Evolutionary conservation across 495 filamentous ascomycete species (phyloP).

Genomic region (Trichoderma orchidacearum): DNA sequence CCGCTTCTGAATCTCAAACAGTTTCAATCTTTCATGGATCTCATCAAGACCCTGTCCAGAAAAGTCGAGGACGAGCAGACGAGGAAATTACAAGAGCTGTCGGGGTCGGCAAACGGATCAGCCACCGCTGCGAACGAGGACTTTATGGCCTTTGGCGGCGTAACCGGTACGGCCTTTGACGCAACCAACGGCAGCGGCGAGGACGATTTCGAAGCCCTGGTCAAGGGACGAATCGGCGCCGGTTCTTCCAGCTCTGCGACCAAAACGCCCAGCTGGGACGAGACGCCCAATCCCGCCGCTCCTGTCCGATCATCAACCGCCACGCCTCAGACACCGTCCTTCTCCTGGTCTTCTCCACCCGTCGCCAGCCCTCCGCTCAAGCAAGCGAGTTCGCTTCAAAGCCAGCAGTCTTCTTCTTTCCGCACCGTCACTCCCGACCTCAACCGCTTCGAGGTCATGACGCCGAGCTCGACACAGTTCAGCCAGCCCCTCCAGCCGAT

Average conservation of each 20-base stretch:
- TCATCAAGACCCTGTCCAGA: conserved; percentile 68
- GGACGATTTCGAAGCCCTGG: conserved; percentile 73
- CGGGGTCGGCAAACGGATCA: conserved; percentile 26
- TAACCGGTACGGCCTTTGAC: conserved; percentile 33
- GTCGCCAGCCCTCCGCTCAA: conserved; percentile 2
- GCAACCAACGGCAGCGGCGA: conserved; percentile 34
- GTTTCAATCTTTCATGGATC: conserved; percentile 75
- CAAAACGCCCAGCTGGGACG: conserved; percentile 23
- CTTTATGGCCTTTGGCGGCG: conserved; percentile 44
- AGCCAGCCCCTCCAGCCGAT: conserved; percentile 36
- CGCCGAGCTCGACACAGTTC: conserved; percentile 38
- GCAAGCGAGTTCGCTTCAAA: conserved; percentile 10
- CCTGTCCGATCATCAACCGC: conserved; percentile 10
- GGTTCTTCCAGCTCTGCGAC: conserved; percentile 11
- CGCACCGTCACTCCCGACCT: conserved; percentile 45
- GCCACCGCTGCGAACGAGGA: conserved; percentile 30
- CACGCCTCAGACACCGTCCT: conserved; percentile 25
- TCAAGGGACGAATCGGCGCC: conserved; percentile 46
- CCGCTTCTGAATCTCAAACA: conserved; percentile 76
- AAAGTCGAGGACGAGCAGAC: conserved; percentile 79
- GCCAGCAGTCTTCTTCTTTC: conserved; percentile 27
- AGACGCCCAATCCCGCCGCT: conserved; percentile 8
- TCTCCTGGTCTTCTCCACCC: conserved; percentile 47
- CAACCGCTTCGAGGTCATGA: conserved; percentile 27
- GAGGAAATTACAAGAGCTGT: conserved; percentile 74